phyloP scores from a whole-genome alignment of 2,329 filamentous ascomycete genomes.

The Trichophyton verrucosum region DNA sequence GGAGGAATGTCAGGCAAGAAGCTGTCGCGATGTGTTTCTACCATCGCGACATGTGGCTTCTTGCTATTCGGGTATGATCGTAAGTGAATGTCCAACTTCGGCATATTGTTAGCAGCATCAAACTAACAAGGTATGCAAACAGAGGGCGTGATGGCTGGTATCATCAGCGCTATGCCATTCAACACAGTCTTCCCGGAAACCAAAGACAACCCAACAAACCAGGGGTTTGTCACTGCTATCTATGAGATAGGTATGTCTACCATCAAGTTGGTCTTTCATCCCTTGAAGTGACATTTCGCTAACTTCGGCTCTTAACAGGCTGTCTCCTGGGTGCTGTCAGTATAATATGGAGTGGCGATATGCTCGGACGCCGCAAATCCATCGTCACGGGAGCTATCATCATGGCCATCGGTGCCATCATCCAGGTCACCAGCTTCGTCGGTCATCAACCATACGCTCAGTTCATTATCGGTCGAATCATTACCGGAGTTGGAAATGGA shows the following conservation, averaged over 20 bases:
- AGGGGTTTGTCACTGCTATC: slow-evolving; percentile 39
- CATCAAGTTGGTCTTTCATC: slow-evolving; percentile 17
- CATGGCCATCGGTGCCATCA: slow-evolving; percentile 19
- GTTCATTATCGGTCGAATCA: slow-evolving; percentile 36
- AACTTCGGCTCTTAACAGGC: slow-evolving; percentile 6
- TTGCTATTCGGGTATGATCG: slow-evolving; percentile 45
- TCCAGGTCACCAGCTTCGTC: slow-evolving; percentile 13
- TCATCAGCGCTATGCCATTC: slow-evolving; percentile 14
- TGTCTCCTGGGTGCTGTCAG: slow-evolving; percentile 21
- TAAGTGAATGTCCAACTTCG: slow-evolving; percentile 13
- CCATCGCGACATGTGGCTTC: slow-evolving; percentile 50
- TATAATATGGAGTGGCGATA: slow-evolving; percentile 18
- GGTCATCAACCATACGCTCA: slow-evolving; percentile 31
- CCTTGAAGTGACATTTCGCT: neutral
- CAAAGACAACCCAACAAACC: slow-evolving; percentile 29
- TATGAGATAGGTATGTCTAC: slow-evolving; percentile 30
- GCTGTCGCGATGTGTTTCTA: slow-evolving; percentile 46
- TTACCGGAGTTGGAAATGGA: slow-evolving; percentile 40
- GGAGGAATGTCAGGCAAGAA: slow-evolving; percentile 32
- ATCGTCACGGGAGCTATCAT: slow-evolving; percentile 45
- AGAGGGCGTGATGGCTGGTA: slow-evolving; percentile 19
- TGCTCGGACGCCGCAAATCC: slow-evolving; percentile 24
- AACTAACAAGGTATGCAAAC: neutral
- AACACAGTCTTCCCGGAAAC: slow-evolving; percentile 10
- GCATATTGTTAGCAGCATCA: neutral